Conservation (phyloP, 1,139 yeast species). For the Wickerhamomyces sp. region DNA sequence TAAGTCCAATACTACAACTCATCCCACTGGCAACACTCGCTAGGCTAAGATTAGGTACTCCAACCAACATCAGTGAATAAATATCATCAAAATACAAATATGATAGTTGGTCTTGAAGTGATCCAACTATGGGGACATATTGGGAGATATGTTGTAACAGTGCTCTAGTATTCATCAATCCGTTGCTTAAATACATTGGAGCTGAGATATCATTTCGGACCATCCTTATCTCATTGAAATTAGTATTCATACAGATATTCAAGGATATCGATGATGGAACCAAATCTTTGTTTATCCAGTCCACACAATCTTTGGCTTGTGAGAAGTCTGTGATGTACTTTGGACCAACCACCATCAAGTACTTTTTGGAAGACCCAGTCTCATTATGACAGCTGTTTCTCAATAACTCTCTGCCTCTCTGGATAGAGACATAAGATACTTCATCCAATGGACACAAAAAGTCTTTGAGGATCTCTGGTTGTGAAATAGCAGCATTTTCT, state of each 20-base stretch:
- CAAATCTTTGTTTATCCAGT: conserved; percentile 31
- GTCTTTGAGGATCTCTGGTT: conserved; percentile 41
- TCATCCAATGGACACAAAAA: conserved; percentile 30
- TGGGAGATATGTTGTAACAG: conserved; percentile 33
- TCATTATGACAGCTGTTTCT: neutral
- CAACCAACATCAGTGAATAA: conserved; percentile 35
- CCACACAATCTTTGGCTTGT: conserved; percentile 36
- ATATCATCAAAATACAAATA: conserved; percentile 43
- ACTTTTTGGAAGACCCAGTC: neutral
- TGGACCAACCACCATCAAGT: conserved; percentile 37
- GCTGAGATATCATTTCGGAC: conserved; percentile 13
- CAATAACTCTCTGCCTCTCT: neutral
- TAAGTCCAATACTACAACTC: conserved; percentile 36
- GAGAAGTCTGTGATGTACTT: conserved; percentile 25
- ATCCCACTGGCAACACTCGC: conserved; percentile 42
- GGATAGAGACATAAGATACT: conserved; percentile 4
- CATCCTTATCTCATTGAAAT: neutral
- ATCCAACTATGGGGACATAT: conserved; percentile 37
- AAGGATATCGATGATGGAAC: conserved; percentile 12
- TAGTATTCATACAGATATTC: conserved; percentile 5
- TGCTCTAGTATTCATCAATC: conserved; percentile 37
- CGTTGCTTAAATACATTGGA: conserved; percentile 35
- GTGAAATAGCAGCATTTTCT: conserved; percentile 20
- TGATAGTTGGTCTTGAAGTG: conserved; percentile 37
- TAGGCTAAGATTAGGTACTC: conserved; percentile 33